phyloP scores from a whole-genome alignment of 2,329 filamentous ascomycete genomes.

The Proliferodiscus dingleyae region DNA sequence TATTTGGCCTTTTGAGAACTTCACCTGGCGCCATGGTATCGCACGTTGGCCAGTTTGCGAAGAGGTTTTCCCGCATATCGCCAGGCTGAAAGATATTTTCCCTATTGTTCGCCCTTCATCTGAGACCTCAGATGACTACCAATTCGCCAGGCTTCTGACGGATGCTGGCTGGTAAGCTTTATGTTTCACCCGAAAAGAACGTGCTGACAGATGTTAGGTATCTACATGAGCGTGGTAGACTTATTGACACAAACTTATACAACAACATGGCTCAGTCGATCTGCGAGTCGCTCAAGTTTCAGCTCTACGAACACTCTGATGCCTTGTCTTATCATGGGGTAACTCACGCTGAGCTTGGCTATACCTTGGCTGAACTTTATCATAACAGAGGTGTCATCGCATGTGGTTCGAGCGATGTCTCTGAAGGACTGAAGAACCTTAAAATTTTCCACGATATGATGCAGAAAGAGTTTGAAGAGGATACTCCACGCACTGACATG shows the following conservation, averaged over 20 bases:
- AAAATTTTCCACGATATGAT: slow-evolving; percentile 1
- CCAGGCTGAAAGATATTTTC: slow-evolving; percentile 19
- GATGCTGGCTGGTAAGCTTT: not conserved
- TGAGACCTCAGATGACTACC: not conserved
- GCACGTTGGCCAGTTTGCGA: slow-evolving; percentile 24
- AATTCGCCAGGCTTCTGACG: not conserved
- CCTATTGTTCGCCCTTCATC: not conserved
- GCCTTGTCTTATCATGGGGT: not conserved
- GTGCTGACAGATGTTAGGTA: not conserved
- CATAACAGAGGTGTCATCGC: not conserved
- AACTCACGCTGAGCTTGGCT: slow-evolving; percentile 1
- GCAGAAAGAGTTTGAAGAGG: slow-evolving; percentile 1
- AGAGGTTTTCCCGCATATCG: slow-evolving; percentile 25
- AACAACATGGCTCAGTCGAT: not conserved
- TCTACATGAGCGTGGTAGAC: slow-evolving; percentile 1
- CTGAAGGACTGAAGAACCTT: not conserved
- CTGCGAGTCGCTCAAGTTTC: slow-evolving; percentile 2
- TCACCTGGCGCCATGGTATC: slow-evolving; percentile 18
- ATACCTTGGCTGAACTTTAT: not conserved
- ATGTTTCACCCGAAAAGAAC: no score
- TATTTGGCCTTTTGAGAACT: slow-evolving; percentile 19
- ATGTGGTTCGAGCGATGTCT: not conserved
- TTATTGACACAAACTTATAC: not conserved
- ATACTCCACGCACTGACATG: slow-evolving; percentile 3
- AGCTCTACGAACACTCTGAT: not conserved